phyloP scores from a whole-genome alignment of 768 basidiomycete species.

The Russula olivacea region DNA sequence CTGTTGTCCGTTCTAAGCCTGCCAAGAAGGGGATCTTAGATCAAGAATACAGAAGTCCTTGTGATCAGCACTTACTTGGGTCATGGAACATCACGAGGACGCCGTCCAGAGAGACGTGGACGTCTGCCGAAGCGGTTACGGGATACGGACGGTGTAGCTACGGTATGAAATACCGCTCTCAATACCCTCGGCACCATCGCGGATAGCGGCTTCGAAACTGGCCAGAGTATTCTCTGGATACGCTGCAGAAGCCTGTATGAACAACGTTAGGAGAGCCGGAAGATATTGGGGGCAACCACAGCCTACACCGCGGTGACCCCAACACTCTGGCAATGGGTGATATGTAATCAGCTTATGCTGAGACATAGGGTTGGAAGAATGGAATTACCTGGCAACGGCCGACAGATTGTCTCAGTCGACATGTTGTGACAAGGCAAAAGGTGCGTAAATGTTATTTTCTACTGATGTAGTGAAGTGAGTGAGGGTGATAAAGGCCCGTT shows the following conservation, averaged over 20 bases:
- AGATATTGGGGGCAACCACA: slow-evolving; percentile 5
- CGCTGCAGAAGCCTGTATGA: slow-evolving; percentile 65
- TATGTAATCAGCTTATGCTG: background rate
- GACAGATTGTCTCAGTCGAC: background rate
- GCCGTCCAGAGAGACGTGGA: slow-evolving; percentile 85
- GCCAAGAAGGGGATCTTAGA: slow-evolving; percentile 7
- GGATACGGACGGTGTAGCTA: slow-evolving; percentile 22
- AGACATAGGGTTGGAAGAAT: background rate
- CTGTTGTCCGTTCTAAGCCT: slow-evolving; percentile 78
- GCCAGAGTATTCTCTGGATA: slow-evolving; percentile 94
- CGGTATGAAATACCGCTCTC: slow-evolving; percentile 80
- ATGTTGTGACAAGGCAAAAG: background rate
- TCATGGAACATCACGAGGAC: slow-evolving; percentile 96
- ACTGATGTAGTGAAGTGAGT: background rate
- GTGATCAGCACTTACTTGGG: slow-evolving; percentile 46
- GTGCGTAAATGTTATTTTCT: background rate
- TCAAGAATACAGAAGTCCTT: background rate
- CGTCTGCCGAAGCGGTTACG: slow-evolving; percentile 71
- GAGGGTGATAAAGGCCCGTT: background rate
- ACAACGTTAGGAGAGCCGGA: slow-evolving; percentile 2
- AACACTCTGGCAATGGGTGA: slow-evolving; percentile 53
- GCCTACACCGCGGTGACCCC: slow-evolving; percentile 66
- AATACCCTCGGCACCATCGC: slow-evolving; percentile 93
- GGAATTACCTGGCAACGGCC: slow-evolving; percentile 28
- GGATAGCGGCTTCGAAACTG: slow-evolving; percentile 91